Percentiles rank a stretch among this genome's conserved stretches.
Evolutionary conservation across 805 yeast species (phyloP).

Genomic region (Metschnikowia peoriensis): DNA sequence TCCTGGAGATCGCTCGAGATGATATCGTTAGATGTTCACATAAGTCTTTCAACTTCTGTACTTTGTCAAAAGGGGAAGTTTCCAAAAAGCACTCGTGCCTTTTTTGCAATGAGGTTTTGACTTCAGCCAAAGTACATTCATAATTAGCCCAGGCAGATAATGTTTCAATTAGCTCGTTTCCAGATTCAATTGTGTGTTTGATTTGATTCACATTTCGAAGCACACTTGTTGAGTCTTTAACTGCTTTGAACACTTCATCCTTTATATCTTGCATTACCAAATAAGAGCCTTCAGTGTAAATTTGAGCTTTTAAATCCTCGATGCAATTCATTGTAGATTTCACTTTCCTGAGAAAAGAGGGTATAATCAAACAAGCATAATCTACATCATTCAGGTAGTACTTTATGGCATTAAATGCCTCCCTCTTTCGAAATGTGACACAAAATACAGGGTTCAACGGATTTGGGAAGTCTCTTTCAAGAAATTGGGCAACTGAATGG

Average conservation of each 20-base stretch:
- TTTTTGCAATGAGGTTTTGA: not conserved
- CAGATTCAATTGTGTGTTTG: constrained; percentile 1
- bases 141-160: constrained; percentile 5
- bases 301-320: constrained; percentile 5
- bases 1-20: constrained; percentile 2
- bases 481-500: constrained; percentile 1
- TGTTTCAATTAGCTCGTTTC: constrained; percentile 2
- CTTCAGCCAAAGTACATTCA: constrained; percentile 6
- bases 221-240: not conserved
- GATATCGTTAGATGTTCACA: not conserved
- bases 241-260: not conserved
- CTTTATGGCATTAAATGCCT: constrained; percentile 4
- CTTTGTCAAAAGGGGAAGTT: constrained; percentile 2
- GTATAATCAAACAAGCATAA: constrained; percentile 1
- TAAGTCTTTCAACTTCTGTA: not conserved
- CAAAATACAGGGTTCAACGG: constrained; percentile 4
- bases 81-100: constrained; percentile 4
- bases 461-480: constrained; percentile 4
- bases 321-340: constrained; percentile 1
- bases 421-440: constrained; percentile 1
- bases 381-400: constrained; percentile 5
- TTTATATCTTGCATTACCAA: constrained; percentile 2
- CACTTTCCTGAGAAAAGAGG: constrained; percentile 2
- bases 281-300: constrained; percentile 3
- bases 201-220: not conserved